phyloP scores from a whole-genome alignment of 192 early-diverging fungal genomes.

The Dispira simplex region DNA sequence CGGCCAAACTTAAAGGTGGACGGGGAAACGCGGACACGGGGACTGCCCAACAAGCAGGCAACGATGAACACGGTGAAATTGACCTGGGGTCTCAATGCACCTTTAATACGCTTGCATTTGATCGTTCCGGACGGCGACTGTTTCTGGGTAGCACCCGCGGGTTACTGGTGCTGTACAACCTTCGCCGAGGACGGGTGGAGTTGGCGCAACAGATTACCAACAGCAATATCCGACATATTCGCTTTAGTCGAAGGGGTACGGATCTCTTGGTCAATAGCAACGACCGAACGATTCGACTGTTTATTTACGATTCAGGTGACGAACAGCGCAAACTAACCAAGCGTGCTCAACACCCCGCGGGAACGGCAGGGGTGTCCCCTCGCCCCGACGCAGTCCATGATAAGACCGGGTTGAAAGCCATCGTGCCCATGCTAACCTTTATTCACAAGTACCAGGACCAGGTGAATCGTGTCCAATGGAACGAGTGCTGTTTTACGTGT shows the following conservation, averaged over 20 bases:
- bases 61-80: not conserved
- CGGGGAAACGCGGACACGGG: not conserved
- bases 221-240: slow-evolving; percentile 39
- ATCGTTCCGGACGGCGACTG: slow-evolving; percentile 5
- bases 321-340: not conserved
- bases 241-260: slow-evolving; percentile 49
- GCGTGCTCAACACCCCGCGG: not conserved
- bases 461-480: slow-evolving; percentile 86
- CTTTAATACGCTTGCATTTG: slow-evolving; percentile 10
- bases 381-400: slow-evolving; percentile 22
- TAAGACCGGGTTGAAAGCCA: not conserved
- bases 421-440: slow-evolving; percentile 14
- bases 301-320: slow-evolving; percentile 10
- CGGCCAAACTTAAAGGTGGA: slow-evolving; percentile 18
- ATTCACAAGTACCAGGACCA: slow-evolving; percentile 72
- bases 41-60: not conserved
- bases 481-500: slow-evolving; percentile 68
- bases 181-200: not conserved
- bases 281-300: slow-evolving; percentile 6
- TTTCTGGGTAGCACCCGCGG: slow-evolving; percentile 2
- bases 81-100: not conserved
- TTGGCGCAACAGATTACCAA: slow-evolving; percentile 17
- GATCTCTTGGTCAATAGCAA: slow-evolving; percentile 17
- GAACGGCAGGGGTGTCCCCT: slow-evolving; percentile 18
- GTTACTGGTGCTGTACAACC: slow-evolving; percentile 7